These are phyloP conservation scores for Cyclotella atomus DNA, from an alignment of 108 stramenopile species.

Conservation along the genomic window DNA sequence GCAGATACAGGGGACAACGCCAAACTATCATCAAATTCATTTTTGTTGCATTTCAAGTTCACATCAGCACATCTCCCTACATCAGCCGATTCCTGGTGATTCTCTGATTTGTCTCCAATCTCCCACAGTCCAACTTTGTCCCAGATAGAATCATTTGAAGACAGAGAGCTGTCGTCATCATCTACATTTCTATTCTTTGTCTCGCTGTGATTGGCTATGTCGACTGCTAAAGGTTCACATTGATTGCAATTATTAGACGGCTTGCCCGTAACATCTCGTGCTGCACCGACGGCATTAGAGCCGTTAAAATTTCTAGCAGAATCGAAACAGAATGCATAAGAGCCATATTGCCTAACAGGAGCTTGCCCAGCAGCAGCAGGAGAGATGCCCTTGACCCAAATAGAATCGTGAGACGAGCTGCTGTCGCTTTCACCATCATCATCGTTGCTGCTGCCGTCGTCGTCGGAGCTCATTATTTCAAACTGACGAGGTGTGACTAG, in stretches of 20 bases:
- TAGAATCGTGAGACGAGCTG: background rate
- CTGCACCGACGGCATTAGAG: too few species aligned
- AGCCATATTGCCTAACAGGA: background rate
- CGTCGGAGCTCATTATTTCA: background rate
- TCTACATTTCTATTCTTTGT: background rate
- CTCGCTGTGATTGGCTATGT: too few species aligned
- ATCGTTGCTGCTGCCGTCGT: background rate
- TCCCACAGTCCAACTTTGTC: conserved; percentile 5
- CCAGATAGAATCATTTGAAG: conserved; percentile 31
- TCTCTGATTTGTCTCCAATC: conserved; percentile 1
- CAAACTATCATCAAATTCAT: background rate
- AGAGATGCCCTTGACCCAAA: conserved; percentile 2
- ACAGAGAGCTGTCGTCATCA: conserved; percentile 17
- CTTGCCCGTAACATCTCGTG: too few species aligned
- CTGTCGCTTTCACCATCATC: background rate
- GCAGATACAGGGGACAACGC: background rate
- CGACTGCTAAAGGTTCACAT: too few species aligned
- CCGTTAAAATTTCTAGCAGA: background rate
- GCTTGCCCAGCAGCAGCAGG: background rate
- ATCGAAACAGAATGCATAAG: background rate
- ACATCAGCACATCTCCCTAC: too few species aligned
- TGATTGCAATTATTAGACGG: too few species aligned
- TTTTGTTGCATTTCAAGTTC: background rate
- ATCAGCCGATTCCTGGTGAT: too few species aligned
- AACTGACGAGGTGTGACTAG: conserved; percentile 1